phyloP scores from a whole-genome alignment of 2,329 filamentous ascomycete genomes.

The Lecanicillium sp. region DNA sequence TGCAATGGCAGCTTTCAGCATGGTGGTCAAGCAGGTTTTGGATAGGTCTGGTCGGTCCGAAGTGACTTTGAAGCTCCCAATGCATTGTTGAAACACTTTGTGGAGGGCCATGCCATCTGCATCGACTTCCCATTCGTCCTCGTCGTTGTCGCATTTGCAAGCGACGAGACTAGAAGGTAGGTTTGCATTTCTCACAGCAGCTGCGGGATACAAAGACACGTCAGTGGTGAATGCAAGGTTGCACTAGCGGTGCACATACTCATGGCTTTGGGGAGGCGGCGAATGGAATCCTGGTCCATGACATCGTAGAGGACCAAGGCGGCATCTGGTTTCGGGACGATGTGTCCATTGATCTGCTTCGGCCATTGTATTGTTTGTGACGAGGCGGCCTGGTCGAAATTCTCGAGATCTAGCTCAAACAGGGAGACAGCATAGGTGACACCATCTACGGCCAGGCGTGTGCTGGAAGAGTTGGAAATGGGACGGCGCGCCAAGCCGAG shows the following conservation, averaged over 20 bases:
- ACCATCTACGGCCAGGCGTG: slow-evolving; percentile 51
- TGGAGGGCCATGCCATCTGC: slow-evolving; percentile 54
- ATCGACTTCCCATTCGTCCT: slow-evolving; percentile 62
- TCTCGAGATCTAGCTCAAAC: slow-evolving; percentile 58
- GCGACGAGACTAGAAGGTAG: slow-evolving; percentile 76
- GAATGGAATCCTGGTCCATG: slow-evolving; percentile 66
- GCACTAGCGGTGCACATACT: slow-evolving; percentile 48
- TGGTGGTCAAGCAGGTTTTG: slow-evolving; percentile 65
- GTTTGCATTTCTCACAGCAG: slow-evolving; percentile 61
- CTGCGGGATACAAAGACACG: slow-evolving; percentile 33
- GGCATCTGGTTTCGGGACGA: slow-evolving; percentile 70
- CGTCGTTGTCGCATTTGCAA: slow-evolving; percentile 79
- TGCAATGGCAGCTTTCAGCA: slow-evolving; percentile 63
- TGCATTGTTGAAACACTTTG: slow-evolving; percentile 56
- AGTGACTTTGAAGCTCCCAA: slow-evolving; percentile 68
- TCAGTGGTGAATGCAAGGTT: slow-evolving; percentile 5
- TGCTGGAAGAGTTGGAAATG: slow-evolving; percentile 44
- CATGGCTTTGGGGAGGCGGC: slow-evolving; percentile 65
- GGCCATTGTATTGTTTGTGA: slow-evolving; percentile 55
- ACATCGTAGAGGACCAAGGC: slow-evolving; percentile 85
- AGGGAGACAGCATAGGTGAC: slow-evolving; percentile 50
- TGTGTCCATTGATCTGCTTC: slow-evolving; percentile 59
- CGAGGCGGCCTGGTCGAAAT: slow-evolving; percentile 49
- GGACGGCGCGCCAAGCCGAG: slow-evolving; percentile 46
- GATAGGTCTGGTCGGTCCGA: slow-evolving; percentile 61